Base-by-base conservation (phyloP, 768 basidiomycete genomes). In the Suillus weaverae region DNA sequence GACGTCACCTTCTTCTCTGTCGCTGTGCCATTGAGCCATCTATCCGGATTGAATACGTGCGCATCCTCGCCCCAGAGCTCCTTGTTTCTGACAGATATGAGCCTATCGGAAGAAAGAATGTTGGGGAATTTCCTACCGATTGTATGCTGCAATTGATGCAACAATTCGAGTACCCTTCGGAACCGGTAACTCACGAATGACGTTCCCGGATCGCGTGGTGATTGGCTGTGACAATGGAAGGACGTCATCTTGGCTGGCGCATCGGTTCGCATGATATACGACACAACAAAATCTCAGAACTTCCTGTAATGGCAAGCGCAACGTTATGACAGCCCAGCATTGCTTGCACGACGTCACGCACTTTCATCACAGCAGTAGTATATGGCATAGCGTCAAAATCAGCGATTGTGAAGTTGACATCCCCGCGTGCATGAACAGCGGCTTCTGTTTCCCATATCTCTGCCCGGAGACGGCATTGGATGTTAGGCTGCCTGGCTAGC, bases 171-270 rank as follows among this genome's bases (percentile, higher is more conserved):
- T 81, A 10, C 84, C 84, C 65, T 84, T 82, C 1, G 83, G 80
- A 26, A 89, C 75, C 4, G 81, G 78, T 13, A 88, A 57, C 61
- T 84, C 77, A 10, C 68, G 72, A 44, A 84, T 71, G 13, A 76
- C 62, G 62, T 81, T 74, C 6, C 86, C 87, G 2, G 79, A 78
- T 30, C 74, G 76, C 4, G 81, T 83, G 61, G 67, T 76, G 55
- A 88, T 80, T 1, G 86, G 85, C 62, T 74, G 80, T 7, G 85
- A 82, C 41, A 91, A 80, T 0, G 90, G 87, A 26, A 91, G 71
- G 35, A 87, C 71, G 62, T 88, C 84, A 67, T 90, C 88, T 26
- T 76, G 72, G 1, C 73, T 77, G 0, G 87, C 79, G 62, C 81
- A 75, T 30, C 89, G 82, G 53, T 82, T 79, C n/a, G 81, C 81